phyloP scores from a whole-genome alignment of 495 filamentous ascomycete species.

The Neurospora sp. region DNA sequence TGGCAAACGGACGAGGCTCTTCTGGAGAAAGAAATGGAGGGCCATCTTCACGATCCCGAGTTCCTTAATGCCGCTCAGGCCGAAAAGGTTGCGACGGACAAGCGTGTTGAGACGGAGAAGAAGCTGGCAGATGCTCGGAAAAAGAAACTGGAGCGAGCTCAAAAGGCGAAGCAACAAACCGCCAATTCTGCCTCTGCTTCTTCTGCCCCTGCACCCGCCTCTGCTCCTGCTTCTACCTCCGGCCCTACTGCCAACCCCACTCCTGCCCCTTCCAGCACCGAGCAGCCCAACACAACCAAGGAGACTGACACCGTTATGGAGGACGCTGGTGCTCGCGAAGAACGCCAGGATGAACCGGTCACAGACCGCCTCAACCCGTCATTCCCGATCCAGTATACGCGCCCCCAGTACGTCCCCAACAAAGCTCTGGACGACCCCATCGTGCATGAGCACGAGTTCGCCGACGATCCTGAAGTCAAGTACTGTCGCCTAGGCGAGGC shows the following conservation, averaged over 20 bases:
- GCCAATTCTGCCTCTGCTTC: background rate
- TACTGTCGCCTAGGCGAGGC: conserved; percentile 60
- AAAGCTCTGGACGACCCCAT: conserved; percentile 37
- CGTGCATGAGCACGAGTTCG: conserved; percentile 68
- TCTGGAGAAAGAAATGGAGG: conserved; percentile 42
- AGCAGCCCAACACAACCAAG: background rate
- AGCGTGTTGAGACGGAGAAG: conserved; percentile 11
- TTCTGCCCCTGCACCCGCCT: background rate
- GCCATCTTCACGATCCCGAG: conserved; percentile 33
- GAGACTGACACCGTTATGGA: background rate
- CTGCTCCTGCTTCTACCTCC: background rate
- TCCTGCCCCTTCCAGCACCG: background rate
- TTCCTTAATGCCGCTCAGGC: conserved; percentile 30
- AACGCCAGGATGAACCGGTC: background rate
- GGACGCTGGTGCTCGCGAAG: background rate
- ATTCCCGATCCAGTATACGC: background rate
- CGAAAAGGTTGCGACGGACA: conserved; percentile 15
- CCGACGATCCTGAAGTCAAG: conserved; percentile 71
- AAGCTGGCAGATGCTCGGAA: conserved; percentile 1
- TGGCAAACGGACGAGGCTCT: conserved; percentile 39
- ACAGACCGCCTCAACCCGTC: background rate
- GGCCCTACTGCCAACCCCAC: background rate
- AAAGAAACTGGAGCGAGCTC: conserved; percentile 14
- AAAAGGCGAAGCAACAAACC: conserved; percentile 12
- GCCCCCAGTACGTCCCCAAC: background rate